Conservation (phyloP, 306 rosid genomes). For the Lathyrus sativus region DNA sequence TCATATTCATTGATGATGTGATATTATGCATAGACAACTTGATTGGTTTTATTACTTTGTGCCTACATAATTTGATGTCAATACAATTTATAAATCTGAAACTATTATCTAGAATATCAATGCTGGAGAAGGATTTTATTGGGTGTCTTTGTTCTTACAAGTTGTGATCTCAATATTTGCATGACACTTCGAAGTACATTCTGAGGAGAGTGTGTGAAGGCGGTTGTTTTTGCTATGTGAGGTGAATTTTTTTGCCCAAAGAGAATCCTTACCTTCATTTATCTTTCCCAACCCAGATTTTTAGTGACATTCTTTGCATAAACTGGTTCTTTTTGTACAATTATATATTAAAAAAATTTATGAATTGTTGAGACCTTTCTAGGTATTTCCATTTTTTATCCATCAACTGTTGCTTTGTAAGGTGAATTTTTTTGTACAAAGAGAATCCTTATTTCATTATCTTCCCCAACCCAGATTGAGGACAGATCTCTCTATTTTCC, state of each 20-base stretch:
- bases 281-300: too few species aligned
- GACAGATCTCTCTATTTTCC: neutral
- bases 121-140: neutral
- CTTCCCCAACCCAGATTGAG: neutral
- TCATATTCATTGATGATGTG: slow-evolving; percentile 7
- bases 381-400: neutral
- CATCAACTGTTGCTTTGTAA: neutral
- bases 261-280: too few species aligned
- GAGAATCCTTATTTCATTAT: neutral
- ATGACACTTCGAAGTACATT: neutral
- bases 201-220: slow-evolving; percentile 5
- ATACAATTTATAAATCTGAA: slow-evolving; percentile 26
- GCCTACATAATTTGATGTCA: slow-evolving; percentile 1
- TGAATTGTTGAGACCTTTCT: neutral
- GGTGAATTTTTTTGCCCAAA: too few species aligned
- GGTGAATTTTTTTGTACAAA: neutral
- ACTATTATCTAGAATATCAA: neutral
- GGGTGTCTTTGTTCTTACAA: slow-evolving; percentile 2
- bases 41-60: slow-evolving; percentile 12
- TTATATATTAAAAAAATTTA: neutral
- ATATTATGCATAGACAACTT: neutral
- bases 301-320: neutral
- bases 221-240: neutral
- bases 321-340: slow-evolving; percentile 3
- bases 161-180: neutral